These are phyloP conservation scores for Staphylotrichum tortipilum DNA, from an alignment of 495 filamentous ascomycete genomes.

Conservation along the genomic window DNA sequence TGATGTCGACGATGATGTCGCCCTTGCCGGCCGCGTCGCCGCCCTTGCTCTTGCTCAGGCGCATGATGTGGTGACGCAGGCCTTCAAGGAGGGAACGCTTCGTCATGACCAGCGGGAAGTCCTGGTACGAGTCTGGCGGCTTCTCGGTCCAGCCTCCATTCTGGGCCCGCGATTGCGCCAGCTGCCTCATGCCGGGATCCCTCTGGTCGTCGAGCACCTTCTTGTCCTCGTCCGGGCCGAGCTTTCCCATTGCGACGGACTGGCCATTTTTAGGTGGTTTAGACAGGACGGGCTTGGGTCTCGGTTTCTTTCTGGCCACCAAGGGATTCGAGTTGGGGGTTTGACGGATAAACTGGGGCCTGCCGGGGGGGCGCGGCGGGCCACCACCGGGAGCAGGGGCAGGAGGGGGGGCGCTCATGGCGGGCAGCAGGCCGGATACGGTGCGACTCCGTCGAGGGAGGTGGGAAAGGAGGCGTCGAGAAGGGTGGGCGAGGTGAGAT, in stretches of 20 bases:
- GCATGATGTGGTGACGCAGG: constrained; percentile 77
- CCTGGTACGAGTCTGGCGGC: constrained; percentile 43
- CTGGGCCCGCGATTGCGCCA: constrained; percentile 30
- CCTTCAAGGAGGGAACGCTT: constrained; percentile 72
- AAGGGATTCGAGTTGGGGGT: constrained; percentile 50
- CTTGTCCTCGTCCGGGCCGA: not conserved
- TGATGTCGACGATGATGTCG: constrained; percentile 51
- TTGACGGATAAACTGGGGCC: constrained; percentile 33
- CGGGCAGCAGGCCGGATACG: constrained; percentile 11
- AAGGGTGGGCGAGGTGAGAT: too few species aligned
- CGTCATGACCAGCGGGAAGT: constrained; percentile 70
- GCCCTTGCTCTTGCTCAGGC: constrained; percentile 40
- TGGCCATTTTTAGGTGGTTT: constrained; percentile 1
- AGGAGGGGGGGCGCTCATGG: constrained; percentile 50
- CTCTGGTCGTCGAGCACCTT: not conserved
- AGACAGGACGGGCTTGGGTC: constrained; percentile 10
- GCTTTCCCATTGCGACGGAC: not conserved
- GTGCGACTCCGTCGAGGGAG: not conserved
- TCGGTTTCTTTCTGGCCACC: constrained; percentile 53
- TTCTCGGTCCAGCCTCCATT: constrained; percentile 56
- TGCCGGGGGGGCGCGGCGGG: constrained; percentile 20
- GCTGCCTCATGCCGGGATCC: constrained; percentile 9
- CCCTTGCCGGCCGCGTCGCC: constrained; percentile 18
- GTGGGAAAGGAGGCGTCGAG: not conserved
- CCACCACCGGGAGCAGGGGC: constrained; percentile 25